Conservation (phyloP, 805 yeast genomes). For the Candida berthetii region DNA sequence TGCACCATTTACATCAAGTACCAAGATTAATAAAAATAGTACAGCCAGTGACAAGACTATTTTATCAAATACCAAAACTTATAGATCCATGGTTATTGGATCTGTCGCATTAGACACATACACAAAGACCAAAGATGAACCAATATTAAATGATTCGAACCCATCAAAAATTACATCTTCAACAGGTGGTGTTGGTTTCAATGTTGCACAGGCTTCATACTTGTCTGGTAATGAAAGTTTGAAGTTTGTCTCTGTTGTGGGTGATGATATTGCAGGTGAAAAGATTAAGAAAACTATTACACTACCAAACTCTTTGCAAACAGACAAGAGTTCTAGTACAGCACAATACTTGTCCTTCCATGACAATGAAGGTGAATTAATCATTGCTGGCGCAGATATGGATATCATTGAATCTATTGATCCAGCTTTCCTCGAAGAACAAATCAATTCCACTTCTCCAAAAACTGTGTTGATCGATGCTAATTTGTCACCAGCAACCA, state of each 20-base stretch:
- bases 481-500: conserved; percentile 45
- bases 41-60: too few relatives aligned
- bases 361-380: conserved; percentile 50
- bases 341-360: conserved; percentile 76
- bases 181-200: conserved; percentile 83
- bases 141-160: conserved; percentile 54
- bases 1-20: background rate
- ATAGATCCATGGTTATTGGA: conserved; percentile 51
- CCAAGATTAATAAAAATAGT: background rate
- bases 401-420: conserved; percentile 50
- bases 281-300: conserved; percentile 28
- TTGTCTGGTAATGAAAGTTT: conserved; percentile 24
- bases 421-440: conserved; percentile 30
- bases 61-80: conserved; percentile 1
- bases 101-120: conserved; percentile 73
- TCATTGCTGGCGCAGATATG: conserved; percentile 86
- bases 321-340: conserved; percentile 26
- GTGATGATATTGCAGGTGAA: conserved; percentile 50
- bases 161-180: conserved; percentile 55
- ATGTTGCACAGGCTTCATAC: conserved; percentile 61
- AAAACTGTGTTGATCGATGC: conserved; percentile 57
- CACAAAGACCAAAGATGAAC: conserved; percentile 8
- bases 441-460: conserved; percentile 39
- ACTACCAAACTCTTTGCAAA: conserved; percentile 19
- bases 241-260: conserved; percentile 53